These are phyloP conservation scores for Juncus effusus DNA, from an alignment of 176 grass and related monocot species.

Conservation along the genomic window DNA sequence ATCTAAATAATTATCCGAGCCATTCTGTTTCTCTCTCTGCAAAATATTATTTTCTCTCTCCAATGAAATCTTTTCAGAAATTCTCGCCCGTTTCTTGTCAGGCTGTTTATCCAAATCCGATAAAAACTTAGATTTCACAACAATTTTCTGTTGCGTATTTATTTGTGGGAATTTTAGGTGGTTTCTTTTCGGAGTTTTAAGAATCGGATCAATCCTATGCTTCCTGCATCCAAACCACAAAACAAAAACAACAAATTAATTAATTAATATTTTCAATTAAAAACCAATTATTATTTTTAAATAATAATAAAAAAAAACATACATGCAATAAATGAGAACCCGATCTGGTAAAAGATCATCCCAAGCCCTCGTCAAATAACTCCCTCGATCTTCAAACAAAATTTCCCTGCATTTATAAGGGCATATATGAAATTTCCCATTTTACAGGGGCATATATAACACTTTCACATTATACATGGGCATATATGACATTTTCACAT, in stretches of 20 bases:
- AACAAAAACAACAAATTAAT: background rate
- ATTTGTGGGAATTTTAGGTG: conserved; percentile 58
- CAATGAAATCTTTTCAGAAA: too few relatives aligned
- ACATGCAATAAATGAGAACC: conserved; percentile 83
- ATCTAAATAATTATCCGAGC: background rate
- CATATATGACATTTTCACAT: too few relatives aligned
- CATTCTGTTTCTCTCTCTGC: background rate
- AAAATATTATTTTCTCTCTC: too few relatives aligned
- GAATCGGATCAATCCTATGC: conserved; percentile 44
- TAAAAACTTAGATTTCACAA: background rate
- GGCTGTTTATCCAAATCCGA: too few relatives aligned
- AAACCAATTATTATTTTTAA: too few relatives aligned
- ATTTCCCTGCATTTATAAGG: conserved; percentile 27
- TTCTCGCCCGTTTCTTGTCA: too few relatives aligned
- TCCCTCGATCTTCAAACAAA: conserved; percentile 27
- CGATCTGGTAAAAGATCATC: conserved; percentile 39
- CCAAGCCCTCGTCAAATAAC: conserved; percentile 57
- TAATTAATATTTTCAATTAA: too few relatives aligned
- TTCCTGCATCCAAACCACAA: conserved; percentile 43
- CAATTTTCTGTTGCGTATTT: conserved; percentile 8
- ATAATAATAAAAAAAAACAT: conserved; percentile 25
- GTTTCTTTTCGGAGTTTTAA: conserved; percentile 44
- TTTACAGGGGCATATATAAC: too few relatives aligned
- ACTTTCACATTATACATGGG: too few relatives aligned
- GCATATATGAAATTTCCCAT: too few relatives aligned